Evolutionary conservation across 805 yeast species (phyloP), one percentile per base, ranked within the genome.

Genomic region (Priceomyces fermenticarens): DNA sequence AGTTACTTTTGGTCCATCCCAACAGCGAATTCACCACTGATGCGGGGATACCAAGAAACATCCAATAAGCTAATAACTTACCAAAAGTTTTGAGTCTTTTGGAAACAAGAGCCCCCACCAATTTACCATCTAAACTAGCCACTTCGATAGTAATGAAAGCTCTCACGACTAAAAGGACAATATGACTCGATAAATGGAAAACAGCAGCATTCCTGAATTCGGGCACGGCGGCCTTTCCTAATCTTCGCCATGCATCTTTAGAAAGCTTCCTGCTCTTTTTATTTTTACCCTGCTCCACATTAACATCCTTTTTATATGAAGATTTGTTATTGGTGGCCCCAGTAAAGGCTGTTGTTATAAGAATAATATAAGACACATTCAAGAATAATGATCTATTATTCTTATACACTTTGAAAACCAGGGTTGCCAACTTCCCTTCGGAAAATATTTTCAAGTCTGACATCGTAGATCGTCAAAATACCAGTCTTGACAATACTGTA

Each of bases 1-100:
- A 67, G 38, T 78, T 68, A 44, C 72, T 75, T 33, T 81, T 81
- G 2, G 82, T 73, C 65, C 78, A 83, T 11, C 72, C 68, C 39
- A 89, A 72, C 40, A 85, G 60, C 0, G 95, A 78, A 53, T 89
- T 88, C 8, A 86, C 82, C 25, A 86, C 55, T 2, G 96, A 77
- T 1, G 96, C 93, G 0, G 98, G 98, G 8, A 88, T 58, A 9
- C 97, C 96, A 10, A 90, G 70, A 11, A 79, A 52, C 83, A 90
- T 78, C 97, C 97, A 90, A 53, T 78, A 71, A 2, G 76, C 68
- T 41, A 89, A 61, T 23, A 84, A 73, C 44, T 75, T 73, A 42
- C 82, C 65, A 54, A 90, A 89, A 34, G 70, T 72, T 35, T 73
- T 69, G 46, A 88, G 84, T 38, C 75, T 73, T 46, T 84, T 87